phyloP scores from a whole-genome alignment of 2,329 filamentous ascomycete genomes.

The Xylariomycetidae sp. region DNA sequence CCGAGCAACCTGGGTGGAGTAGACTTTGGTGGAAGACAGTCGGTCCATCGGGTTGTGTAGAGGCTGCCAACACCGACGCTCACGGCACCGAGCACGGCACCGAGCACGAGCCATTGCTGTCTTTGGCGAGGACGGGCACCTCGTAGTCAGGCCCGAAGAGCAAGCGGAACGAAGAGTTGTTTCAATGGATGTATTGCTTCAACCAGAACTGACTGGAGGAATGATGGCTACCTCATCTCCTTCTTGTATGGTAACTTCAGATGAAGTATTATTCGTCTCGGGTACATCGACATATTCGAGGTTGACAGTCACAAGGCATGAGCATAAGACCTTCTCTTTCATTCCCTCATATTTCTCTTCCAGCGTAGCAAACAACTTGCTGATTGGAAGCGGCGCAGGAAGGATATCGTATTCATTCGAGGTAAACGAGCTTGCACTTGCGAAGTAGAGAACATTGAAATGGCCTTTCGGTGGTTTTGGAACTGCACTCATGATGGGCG shows the following conservation, averaged over 20 bases:
- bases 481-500: conserved; percentile 30
- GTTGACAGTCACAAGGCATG: conserved; percentile 74
- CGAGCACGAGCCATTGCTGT: conserved; percentile 12
- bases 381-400: conserved; percentile 58
- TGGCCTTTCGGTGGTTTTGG: conserved; percentile 52
- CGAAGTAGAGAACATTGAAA: conserved; percentile 80
- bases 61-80: too few species aligned
- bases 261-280: too few species aligned
- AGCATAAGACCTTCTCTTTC: conserved; percentile 58
- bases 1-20: conserved; percentile 22
- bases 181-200: conserved; percentile 16
- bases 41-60: too few species aligned
- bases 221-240: conserved; percentile 85
- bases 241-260: conserved; percentile 51
- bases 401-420: conserved; percentile 60
- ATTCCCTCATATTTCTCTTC: conserved; percentile 68
- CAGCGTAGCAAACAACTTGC: conserved; percentile 58
- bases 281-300: conserved; percentile 71
- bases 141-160: too few species aligned
- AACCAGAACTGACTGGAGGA: conserved; percentile 82
- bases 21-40: conserved; percentile 23
- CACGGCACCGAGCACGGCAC: too few species aligned
- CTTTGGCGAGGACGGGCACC: neutral
- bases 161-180: too few species aligned
- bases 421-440: conserved; percentile 65